phyloP scores from a whole-genome alignment of 805 yeast genomes.

The Yarrowia sp. region DNA sequence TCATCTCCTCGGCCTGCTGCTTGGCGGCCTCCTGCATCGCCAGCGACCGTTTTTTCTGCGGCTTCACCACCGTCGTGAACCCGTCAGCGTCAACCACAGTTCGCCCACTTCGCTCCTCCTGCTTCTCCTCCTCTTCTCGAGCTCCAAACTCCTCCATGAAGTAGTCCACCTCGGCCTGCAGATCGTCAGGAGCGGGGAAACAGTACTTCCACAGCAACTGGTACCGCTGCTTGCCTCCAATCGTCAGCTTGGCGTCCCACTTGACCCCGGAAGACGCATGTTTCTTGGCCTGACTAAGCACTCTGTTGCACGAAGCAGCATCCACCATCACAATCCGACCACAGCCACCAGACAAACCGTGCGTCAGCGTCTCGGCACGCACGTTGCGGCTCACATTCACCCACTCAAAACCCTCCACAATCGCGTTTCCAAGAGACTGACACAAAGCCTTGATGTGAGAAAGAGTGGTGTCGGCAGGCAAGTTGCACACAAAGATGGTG shows the following conservation, averaged over 20 bases:
- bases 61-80: slow-evolving; percentile 86
- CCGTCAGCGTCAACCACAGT: slow-evolving; percentile 85
- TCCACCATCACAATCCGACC: slow-evolving; percentile 80
- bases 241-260: slow-evolving; percentile 52
- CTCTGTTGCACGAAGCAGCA: slow-evolving; percentile 67
- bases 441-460: slow-evolving; percentile 64
- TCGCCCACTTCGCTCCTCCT: slow-evolving; percentile 50
- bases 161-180: slow-evolving; percentile 64
- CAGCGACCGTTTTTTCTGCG: slow-evolving; percentile 80
- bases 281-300: slow-evolving; percentile 67
- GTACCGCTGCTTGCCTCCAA: slow-evolving; percentile 35
- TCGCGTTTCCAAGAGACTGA: slow-evolving; percentile 56
- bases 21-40: slow-evolving; percentile 55
- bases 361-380: slow-evolving; percentile 28
- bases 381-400: slow-evolving; percentile 47
- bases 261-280: slow-evolving; percentile 44
- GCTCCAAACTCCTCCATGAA: slow-evolving; percentile 71
- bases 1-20: slow-evolving; percentile 36
- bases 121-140: slow-evolving; percentile 61
- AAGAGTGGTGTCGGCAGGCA: slow-evolving; percentile 69
- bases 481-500: slow-evolving; percentile 75
- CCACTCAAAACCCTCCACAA: slow-evolving; percentile 45
- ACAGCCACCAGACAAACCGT: slow-evolving; percentile 45
- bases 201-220: slow-evolving; percentile 37
- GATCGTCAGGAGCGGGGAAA: slow-evolving; percentile 55